A percentile compares a stretch with the other conserved stretches of the same genome.
Conservation (phyloP, 192 early-diverging fungal species). For the Allomyces macrogynus region DNA sequence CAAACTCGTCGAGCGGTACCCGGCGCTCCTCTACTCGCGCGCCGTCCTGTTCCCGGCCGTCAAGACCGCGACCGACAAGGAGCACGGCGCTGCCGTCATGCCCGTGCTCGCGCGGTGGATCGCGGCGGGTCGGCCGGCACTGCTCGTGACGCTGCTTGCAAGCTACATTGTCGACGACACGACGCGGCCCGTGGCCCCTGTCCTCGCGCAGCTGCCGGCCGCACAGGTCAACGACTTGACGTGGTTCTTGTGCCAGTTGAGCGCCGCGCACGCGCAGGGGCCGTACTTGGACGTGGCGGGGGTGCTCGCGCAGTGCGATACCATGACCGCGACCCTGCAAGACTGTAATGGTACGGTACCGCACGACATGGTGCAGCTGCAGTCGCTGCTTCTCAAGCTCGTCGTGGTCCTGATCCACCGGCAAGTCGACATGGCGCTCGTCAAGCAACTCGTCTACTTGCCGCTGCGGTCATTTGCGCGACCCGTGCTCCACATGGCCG, state of each 20-base stretch:
- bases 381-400: background rate
- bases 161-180: background rate
- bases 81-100: too few species aligned
- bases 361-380: background rate
- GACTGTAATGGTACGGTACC: background rate
- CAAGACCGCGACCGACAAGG: background rate
- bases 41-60: background rate
- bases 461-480: background rate
- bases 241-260: background rate
- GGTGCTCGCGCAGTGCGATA: background rate
- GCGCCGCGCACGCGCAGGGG: background rate
- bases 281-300: background rate
- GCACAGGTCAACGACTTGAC: background rate
- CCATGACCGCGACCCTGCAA: background rate
- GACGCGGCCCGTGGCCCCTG: background rate
- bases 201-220: background rate
- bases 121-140: background rate
- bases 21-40: background rate
- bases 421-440: background rate
- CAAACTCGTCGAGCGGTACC: background rate
- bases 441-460: background rate
- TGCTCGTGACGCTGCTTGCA: background rate
- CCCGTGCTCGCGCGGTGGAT: background rate
- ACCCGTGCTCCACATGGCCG: background rate
- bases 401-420: background rate